phyloP scores from a whole-genome alignment of 2,329 filamentous ascomycete genomes.

The Aspergillus viridinutans region DNA sequence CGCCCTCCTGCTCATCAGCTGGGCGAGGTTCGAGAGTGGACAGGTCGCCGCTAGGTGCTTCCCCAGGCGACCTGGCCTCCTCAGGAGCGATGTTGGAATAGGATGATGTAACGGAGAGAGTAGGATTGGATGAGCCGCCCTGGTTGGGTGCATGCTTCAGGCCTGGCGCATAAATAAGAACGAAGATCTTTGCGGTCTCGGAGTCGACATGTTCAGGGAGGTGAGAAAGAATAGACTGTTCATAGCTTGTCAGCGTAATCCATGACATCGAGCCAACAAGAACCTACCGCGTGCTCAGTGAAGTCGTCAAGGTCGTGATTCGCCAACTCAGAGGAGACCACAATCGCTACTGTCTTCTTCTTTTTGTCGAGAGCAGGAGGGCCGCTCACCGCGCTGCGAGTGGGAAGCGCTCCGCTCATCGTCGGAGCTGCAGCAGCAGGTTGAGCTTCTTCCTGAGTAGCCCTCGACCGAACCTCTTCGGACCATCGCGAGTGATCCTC shows the following conservation, averaged over 20 bases:
- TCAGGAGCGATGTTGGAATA: conserved; percentile 80
- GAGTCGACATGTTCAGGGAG: conserved; percentile 75
- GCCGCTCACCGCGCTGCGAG: conserved; percentile 31
- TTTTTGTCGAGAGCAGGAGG: conserved; percentile 40
- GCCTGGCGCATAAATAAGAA: conserved; percentile 82
- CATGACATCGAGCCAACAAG: neutral
- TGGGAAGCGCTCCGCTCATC: conserved; percentile 30
- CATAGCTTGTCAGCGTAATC: conserved; percentile 5
- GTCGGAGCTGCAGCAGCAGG: conserved; percentile 17
- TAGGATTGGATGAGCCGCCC: conserved; percentile 48
- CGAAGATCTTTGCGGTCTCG: conserved; percentile 70
- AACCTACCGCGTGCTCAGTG: conserved; percentile 73
- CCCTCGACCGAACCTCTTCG: conserved; percentile 74
- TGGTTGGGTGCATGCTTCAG: conserved; percentile 58
- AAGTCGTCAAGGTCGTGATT: conserved; percentile 55
- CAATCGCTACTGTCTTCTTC: conserved; percentile 78
- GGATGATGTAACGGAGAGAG: conserved; percentile 69
- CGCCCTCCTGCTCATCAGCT: conserved; percentile 43
- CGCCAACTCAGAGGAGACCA: conserved; percentile 73
- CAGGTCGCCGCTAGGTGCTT: conserved; percentile 51
- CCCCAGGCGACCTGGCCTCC: conserved; percentile 49
- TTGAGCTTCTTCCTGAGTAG: conserved; percentile 29
- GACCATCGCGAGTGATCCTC: conserved; percentile 89
- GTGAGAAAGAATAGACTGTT: conserved; percentile 78
- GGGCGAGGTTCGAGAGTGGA: conserved; percentile 44